Evolutionary conservation across 371 early-diverging fungal species (phyloP), one percentile per base, ranked within the genome.

Genomic region (Neoconidiobolus thromboides): DNA sequence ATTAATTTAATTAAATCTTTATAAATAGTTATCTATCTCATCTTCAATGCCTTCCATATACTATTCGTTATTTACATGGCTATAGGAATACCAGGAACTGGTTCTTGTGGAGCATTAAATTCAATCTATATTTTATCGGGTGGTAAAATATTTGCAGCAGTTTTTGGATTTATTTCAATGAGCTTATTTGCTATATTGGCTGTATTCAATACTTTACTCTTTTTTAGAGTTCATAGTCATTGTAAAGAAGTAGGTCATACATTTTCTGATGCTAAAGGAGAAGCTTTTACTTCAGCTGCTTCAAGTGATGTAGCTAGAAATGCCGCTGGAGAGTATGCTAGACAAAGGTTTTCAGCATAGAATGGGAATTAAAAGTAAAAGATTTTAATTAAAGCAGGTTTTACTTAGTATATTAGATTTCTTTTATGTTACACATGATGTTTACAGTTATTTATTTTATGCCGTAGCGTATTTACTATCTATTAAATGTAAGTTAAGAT

Each of bases 31-130:
- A 72, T 89, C 55, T 91, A 75, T 69, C 83, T 91, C 61, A 65
- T 91, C 48, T 91, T 91, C 68, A 83, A 84, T 67, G 89, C 89
- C 40, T 81, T 88, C 66, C 89, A 91, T 67, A 76, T 87, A 55
- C 69, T 84, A 57, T 89, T 82, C 62, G 74, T 81, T 2, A 75
- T 78, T 55, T 89, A 91, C 73, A 89, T 87, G 89, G 78, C 82
- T 1, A 73, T 87, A 49, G 92, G 92, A 49, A 82, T 91, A 62
- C 86, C 88, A 1, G 71, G 70, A 51, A 77, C 81, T 75, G 92
- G 92, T 41, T 82, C 87, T 37, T 86, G 83, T 36, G 92, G 90
- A 10, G 72, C 89, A 55, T 85, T 91, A 60, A 79, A 86, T 62
- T 67, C 85, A 62, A 74, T 91, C 37, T 75, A 79, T 40, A 72